Conservation (phyloP, 2,329 filamentous ascomycete genomes). For the Blastomyces gilchristii region DNA sequence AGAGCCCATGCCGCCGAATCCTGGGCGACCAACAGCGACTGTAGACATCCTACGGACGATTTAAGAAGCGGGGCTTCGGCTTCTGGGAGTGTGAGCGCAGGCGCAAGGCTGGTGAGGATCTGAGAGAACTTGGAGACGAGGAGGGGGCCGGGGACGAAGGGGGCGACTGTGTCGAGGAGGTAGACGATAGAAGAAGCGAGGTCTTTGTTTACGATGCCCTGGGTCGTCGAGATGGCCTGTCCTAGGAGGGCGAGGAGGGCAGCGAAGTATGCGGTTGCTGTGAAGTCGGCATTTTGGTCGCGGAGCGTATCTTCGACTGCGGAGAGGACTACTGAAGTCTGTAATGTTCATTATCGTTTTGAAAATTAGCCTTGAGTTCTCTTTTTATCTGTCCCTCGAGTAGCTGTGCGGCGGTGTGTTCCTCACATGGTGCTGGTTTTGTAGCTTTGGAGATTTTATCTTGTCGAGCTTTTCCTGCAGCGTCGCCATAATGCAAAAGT, state of each 20-base stretch:
- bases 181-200: conserved; percentile 82
- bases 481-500: conserved; percentile 41
- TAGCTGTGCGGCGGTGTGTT: conserved; percentile 2
- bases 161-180: conserved; percentile 84
- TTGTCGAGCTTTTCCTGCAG: conserved; percentile 90
- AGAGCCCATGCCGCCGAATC: conserved; percentile 82
- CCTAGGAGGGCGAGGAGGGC: conserved; percentile 81
- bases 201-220: conserved; percentile 66
- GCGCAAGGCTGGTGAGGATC: conserved; percentile 77
- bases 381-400: background rate
- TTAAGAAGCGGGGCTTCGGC: conserved; percentile 79
- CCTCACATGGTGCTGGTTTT: conserved; percentile 83
- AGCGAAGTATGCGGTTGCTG: conserved; percentile 87
- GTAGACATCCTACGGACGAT: conserved; percentile 83
- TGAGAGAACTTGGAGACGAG: conserved; percentile 91
- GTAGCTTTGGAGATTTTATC: conserved; percentile 91
- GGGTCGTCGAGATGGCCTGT: conserved; percentile 55
- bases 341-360: conserved; percentile 9
- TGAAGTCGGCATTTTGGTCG: conserved; percentile 72
- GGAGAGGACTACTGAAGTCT: conserved; percentile 78
- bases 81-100: conserved; percentile 66
- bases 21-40: conserved; percentile 82
- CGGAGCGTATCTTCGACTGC: conserved; percentile 88
- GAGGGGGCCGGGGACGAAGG: conserved; percentile 71
- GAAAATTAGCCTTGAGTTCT: background rate